Percentiles rank a stretch among this genome's conserved stretches.
These are phyloP conservation scores for Termitomyces sp. DNA, from an alignment of 768 basidiomycete genomes.

Conservation along the genomic window DNA sequence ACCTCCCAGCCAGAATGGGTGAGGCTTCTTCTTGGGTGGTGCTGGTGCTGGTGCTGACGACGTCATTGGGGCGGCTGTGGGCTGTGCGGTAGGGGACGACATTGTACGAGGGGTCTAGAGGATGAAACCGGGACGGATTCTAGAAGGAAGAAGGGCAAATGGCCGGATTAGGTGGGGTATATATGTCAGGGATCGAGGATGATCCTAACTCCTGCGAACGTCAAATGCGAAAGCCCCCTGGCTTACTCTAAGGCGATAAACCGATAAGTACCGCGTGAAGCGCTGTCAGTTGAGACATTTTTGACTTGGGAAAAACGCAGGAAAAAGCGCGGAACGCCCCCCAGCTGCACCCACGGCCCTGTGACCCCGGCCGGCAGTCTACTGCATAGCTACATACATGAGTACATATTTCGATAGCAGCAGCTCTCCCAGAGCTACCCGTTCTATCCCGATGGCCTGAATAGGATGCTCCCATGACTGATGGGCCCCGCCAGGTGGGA, in stretches of 20 bases:
- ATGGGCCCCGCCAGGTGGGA: not conserved
- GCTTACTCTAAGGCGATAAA: too few relatives aligned
- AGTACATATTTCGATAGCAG: too few relatives aligned
- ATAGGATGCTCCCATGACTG: conserved; percentile 5
- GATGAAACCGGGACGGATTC: not conserved
- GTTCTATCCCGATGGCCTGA: conserved; percentile 4
- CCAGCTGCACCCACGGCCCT: conserved; percentile 1
- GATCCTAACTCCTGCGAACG: not conserved
- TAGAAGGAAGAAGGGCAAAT: not conserved
- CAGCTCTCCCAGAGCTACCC: not conserved
- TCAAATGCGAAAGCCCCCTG: not conserved
- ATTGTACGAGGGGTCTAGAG: conserved; percentile 6
- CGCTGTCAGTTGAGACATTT: conserved; percentile 11
- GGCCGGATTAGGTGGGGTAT: not conserved
- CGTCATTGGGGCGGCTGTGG: too few relatives aligned
- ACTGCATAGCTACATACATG: too few relatives aligned
- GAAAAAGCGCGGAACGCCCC: not conserved
- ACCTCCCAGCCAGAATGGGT: conserved; percentile 87
- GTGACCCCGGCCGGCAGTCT: conserved; percentile 2
- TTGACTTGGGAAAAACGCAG: not conserved
- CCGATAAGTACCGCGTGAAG: conserved; percentile 7
- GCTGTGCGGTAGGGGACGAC: conserved; percentile 11
- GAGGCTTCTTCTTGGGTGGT: conserved; percentile 56
- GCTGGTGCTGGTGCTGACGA: too few relatives aligned
- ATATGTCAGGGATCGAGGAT: conserved; percentile 2